Base-by-base conservation (phyloP, 208 protist species). In the Naegleria lovaniensis region DNA sequence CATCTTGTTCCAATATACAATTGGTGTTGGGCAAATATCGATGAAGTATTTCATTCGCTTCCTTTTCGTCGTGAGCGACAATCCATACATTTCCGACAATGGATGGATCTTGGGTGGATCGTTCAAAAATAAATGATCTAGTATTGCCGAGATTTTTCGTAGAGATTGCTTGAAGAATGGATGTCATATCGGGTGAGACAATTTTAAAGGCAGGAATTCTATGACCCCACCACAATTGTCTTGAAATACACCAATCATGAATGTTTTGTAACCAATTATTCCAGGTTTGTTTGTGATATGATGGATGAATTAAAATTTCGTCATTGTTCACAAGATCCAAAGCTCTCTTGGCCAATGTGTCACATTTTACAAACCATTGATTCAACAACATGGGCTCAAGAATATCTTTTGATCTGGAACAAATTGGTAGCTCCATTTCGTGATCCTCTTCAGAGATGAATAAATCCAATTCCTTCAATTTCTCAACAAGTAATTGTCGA, bases 281-380 rank as follows among this genome's bases (percentile, higher is more conserved):
- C 98, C 98, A 99, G 40, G 96, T 97, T 9, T 93, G 86, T 76
- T 97, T 94, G 92, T 99, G 97, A 3, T 94, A 93, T 33, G 94
- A 7, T 29, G 98, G 99, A 83, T 97, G 96, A 22, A 99, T 96
- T 58, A 97, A 94, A 13, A 99, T 93, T 51, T 97, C 95, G 43
- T 96, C 96, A 85, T 97, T 97, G 87, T 95, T 94, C 90, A 97
- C 96, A 39, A 94, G 94, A 89, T 96, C 94, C 15, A 98, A 94
- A 1, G 96, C 93, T 86, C 94, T 93, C 76, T 94, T 93, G 11
- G 97, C 97, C 94, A 97, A 96, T 51, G 95, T 95, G 39, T 92
- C 95, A 93, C 97, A 99, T 91, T 99, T 95, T 0, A 99, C 95
- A 92, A 98, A 99, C 99, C 99, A 99, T 95, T 99, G 99, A 87